Conservation (phyloP, 2,329 filamentous ascomycete genomes). For the Venturia pyrina region DNA sequence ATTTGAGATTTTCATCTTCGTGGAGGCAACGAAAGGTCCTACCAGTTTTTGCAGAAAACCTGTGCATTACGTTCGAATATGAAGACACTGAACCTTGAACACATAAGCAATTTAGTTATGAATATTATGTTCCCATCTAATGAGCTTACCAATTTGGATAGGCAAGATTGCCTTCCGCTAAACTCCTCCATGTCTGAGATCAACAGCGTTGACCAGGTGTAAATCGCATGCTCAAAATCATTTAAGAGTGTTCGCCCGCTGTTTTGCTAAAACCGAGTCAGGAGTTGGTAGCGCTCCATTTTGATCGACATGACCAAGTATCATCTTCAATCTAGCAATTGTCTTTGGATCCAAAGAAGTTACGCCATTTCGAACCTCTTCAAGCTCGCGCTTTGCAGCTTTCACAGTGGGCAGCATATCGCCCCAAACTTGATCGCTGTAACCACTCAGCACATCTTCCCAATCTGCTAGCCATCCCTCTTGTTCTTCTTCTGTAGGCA, state of each 20-base stretch:
- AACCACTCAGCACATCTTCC: conserved; percentile 17
- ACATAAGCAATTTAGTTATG: neutral
- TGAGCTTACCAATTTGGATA: neutral
- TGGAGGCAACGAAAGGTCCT: too few relatives aligned
- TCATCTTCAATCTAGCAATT: conserved; percentile 19
- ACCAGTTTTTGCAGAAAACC: too few relatives aligned
- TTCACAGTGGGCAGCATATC: conserved; percentile 17
- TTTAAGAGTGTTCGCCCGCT: neutral
- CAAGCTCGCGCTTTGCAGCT: conserved; percentile 15
- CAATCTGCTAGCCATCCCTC: conserved; percentile 15
- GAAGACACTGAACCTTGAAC: neutral
- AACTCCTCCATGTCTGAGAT: neutral
- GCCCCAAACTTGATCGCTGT: conserved; percentile 20
- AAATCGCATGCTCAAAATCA: neutral
- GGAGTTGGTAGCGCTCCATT: neutral
- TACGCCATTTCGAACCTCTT: conserved; percentile 15
- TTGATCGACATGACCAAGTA: conserved; percentile 17
- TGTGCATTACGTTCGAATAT: neutral
- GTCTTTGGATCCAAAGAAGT: conserved; percentile 15
- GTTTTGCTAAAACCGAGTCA: neutral
- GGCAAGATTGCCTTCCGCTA: neutral
- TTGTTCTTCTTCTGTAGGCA: neutral
- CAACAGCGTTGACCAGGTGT: neutral
- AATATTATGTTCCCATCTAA: neutral
- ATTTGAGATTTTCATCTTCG: too few relatives aligned